Base-by-base conservation (phyloP, 495 filamentous ascomycete genomes). In the Hypoxylon crocopeplum region DNA sequence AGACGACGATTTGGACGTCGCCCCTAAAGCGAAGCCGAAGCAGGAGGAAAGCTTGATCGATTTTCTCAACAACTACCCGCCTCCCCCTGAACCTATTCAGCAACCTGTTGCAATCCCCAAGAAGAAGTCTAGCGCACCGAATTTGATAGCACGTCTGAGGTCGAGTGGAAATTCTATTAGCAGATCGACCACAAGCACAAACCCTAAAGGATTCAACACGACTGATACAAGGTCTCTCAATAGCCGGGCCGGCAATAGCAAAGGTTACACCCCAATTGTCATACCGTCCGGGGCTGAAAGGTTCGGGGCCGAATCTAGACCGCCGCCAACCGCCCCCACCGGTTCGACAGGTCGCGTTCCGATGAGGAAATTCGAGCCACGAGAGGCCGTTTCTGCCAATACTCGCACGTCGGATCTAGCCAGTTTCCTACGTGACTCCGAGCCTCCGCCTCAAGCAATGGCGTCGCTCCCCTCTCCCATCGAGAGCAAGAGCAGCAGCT, bases 41-140 rank as follows among this genome's bases (percentile, higher is more conserved):
- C 71, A 86, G 21, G 86, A 88, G 64, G 90, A 91, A 62, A 92
- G 88, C 65, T 70, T 97, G 40, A 84, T 91, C 25, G 95, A 99
- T 62, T 99, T 99, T 77, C 77, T 99, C 47, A 84, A 82, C 44
- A 92, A 83, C 62, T 87, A 83, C n/a, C 83, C 90, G 15, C 94
- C 93, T 11, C 92, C 94, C 1, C 74, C 80, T 12, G 73, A 75
- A 56, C 72, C 78, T 13, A 77, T 74, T 20, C 66, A 70, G 6
- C 76, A 79, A 12, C 78, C 81, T 7, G 40, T 72, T 46, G 13
- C 73, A 22, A 72, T 69, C 22, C 68, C 84, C 2, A 85, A 85
- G 71, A 87, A 85, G 68, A 84, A 85, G 67, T 77, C 82, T 2
- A 85, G 82, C 51, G 72, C 82, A 5, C 79, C 83, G 1, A 81